A percentile compares a stretch with the other conserved stretches of the same genome.
Conservation (phyloP, 352 stramenopile genomes). For the Achlya hypogyna region DNA sequence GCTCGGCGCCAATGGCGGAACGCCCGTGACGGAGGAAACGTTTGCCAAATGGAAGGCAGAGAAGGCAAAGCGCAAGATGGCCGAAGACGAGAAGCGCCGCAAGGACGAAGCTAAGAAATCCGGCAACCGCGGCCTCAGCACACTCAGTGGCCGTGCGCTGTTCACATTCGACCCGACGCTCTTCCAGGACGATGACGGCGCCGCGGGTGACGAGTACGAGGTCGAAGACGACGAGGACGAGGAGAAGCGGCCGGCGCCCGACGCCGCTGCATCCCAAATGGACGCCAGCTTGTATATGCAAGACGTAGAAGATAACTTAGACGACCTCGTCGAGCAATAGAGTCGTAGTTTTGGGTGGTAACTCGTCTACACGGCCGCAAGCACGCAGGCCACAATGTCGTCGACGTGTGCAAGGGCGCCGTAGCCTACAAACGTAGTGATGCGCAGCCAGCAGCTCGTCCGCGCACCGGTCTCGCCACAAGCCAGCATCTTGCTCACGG, state of each 20-base stretch:
- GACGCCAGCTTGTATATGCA: conserved; percentile 18
- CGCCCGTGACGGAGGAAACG: conserved; percentile 79
- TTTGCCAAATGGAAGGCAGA: conserved; percentile 87
- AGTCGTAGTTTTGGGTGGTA: conserved; percentile 4
- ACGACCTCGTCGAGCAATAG: conserved; percentile 21
- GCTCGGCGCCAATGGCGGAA: conserved; percentile 73
- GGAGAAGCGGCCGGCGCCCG: conserved; percentile 17
- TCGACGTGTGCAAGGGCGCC: conserved; percentile 61
- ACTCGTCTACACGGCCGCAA: not conserved
- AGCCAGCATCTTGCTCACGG: conserved; percentile 88
- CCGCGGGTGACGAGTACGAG: conserved; percentile 77
- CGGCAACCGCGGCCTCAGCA: conserved; percentile 72
- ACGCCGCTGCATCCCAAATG: conserved; percentile 19
- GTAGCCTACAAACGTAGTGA: conserved; percentile 28
- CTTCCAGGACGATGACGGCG: conserved; percentile 86
- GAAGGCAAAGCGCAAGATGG: conserved; percentile 62
- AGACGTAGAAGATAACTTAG: conserved; percentile 24
- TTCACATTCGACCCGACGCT: conserved; percentile 86
- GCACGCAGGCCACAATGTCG: not conserved
- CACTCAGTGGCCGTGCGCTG: conserved; percentile 86
- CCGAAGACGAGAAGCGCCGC: conserved; percentile 68
- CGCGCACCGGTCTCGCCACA: conserved; percentile 87
- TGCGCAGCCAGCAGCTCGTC: not conserved
- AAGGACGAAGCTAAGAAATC: conserved; percentile 84
- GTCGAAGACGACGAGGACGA: conserved; percentile 34